A percentile compares a stretch with the other conserved stretches of the same genome.
phyloP scores from a whole-genome alignment of 2,329 filamentous ascomycete genomes.

The Fusarium musae region DNA sequence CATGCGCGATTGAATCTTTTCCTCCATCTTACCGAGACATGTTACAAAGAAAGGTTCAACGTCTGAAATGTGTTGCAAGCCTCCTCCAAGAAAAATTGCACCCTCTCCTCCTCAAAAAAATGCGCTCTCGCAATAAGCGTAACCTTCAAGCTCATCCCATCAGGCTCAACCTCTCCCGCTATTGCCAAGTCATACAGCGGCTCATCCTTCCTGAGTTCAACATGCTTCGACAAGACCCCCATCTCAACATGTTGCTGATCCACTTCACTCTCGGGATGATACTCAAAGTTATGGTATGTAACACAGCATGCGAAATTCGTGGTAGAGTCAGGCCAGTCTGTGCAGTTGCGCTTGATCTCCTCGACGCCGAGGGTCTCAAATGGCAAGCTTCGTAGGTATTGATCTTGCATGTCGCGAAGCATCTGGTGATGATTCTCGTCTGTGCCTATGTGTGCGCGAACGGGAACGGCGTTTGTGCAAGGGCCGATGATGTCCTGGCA shows the following conservation, averaged over 20 bases:
- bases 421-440: neutral
- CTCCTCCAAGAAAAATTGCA: neutral
- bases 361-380: slow-evolving; percentile 32
- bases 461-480: slow-evolving; percentile 10
- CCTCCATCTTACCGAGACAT: neutral
- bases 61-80: neutral
- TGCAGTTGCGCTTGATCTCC: slow-evolving; percentile 35
- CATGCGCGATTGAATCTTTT: no score
- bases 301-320: slow-evolving; percentile 4
- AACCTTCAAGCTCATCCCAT: neutral
- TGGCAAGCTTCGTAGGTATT: slow-evolving; percentile 25
- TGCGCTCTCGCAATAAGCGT: neutral
- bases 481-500: slow-evolving; percentile 31
- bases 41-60: neutral
- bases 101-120: neutral
- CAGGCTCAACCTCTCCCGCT: slow-evolving; percentile 16
- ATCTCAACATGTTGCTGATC: slow-evolving; percentile 10
- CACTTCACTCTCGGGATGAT: slow-evolving; percentile 15
- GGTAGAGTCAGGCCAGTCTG: slow-evolving; percentile 15
- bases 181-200: slow-evolving; percentile 13
- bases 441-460: neutral
- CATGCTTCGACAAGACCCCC: slow-evolving; percentile 13
- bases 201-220: slow-evolving; percentile 5
- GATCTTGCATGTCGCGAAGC: slow-evolving; percentile 29
- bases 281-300: slow-evolving; percentile 20